Evolutionary conservation across 805 yeast genomes (phyloP), one percentile per base, ranked within the genome.

Genomic region (Starmerella bombicola): DNA sequence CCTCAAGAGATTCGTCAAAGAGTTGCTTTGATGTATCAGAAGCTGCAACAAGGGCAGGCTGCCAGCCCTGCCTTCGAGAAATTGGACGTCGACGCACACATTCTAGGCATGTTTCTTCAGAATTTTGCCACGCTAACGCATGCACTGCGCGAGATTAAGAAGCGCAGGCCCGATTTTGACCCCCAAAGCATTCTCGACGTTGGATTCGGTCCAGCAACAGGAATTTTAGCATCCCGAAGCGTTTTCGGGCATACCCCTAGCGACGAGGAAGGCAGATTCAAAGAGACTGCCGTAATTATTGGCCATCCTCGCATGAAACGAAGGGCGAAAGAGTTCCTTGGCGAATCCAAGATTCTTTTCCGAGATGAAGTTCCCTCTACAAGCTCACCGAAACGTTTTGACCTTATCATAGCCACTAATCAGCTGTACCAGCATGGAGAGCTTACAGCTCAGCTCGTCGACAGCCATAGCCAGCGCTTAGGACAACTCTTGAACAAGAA

Each of bases 201-300:
- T 12, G 88, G 95, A 0, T 76, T 70, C 55, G 97, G 98, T 0
- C 97, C 98, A 1, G 88, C 84, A 2, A 78, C 93, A 0, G 96
- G 96, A 2, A 75, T 91, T 66, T 62, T 86, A 13, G 97, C 93
- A 0, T 64, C 85, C 38, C 83, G 86, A 55, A 95, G 85, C 53
- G 52, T 86, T 1, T 73, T 83, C 75, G 85, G 81, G 0, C 68
- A 16, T 3, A 12, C 15, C 18, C 24, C 19, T 3, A 24, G 22
- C 4, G 15, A 17, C 10, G 30, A 6, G 5, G 21, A 15, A 9
- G 68, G 16, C 20, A 18, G 25, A n/a, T 62, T 62, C 16, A 63
- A 64, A 12, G 82, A 82, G 52, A 84, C 82, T 30, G 76, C 81
- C 0, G 80, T 78, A 19, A 69, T 86, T 15, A 65, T 77, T 16